phyloP scores from a whole-genome alignment of 306 rosid species.

The Prunus mume region DNA sequence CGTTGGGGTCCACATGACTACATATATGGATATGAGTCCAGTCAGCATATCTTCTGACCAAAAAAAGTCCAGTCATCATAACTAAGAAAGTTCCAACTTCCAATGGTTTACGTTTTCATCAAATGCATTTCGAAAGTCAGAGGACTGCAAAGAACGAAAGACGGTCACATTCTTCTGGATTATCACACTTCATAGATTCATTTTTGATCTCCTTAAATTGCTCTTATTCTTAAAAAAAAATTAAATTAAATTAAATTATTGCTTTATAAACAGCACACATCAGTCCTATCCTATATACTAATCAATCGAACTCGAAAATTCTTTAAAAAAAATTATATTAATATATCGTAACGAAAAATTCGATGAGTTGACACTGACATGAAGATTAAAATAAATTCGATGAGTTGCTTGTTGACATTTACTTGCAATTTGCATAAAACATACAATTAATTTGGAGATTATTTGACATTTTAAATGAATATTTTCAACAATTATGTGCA shows the following conservation, averaged over 20 bases:
- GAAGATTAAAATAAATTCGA: neutral
- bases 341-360: too few relatives aligned
- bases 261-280: too few relatives aligned
- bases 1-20: neutral
- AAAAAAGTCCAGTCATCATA: neutral
- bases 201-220: neutral
- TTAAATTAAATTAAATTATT: accelerated
- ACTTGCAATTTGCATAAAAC: neutral
- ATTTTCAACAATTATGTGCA: neutral
- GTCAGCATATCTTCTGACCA: neutral
- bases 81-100: neutral
- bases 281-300: too few relatives aligned
- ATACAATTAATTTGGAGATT: too few relatives aligned
- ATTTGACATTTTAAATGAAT: neutral
- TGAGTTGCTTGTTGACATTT: neutral
- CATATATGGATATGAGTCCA: neutral
- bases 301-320: neutral
- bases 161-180: neutral
- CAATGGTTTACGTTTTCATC: neutral
- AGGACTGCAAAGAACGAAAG: neutral
- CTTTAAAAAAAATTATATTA: too few relatives aligned
- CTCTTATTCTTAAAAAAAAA: neutral
- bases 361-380: too few relatives aligned
- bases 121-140: neutral
- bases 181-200: neutral